Percentiles rank a stretch among this genome's conserved stretches.
Conservation (phyloP, 768 basidiomycete species). For the Rhodosporidiobolus odoratus region DNA sequence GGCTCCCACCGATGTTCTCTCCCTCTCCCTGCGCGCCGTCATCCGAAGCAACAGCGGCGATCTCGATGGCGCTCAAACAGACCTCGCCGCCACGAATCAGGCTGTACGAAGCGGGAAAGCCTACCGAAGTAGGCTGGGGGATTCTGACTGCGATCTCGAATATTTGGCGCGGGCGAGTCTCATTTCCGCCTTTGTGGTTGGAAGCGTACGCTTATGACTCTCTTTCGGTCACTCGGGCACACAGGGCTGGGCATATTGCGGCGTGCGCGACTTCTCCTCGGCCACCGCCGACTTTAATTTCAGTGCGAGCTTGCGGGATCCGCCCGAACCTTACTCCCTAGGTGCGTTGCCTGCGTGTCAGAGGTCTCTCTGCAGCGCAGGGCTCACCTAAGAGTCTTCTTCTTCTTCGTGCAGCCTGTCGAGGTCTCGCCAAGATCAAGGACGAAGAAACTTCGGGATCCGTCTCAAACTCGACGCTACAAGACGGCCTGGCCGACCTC, state of each 20-base stretch:
- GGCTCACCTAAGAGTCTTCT: not conserved
- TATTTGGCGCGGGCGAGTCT: constrained; percentile 11
- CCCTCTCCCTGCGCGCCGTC: constrained; percentile 20
- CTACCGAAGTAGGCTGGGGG: constrained; percentile 27
- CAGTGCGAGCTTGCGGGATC: not conserved
- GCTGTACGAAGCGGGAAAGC: constrained; percentile 13
- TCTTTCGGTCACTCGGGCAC: too few species aligned
- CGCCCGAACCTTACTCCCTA: constrained; percentile 27
- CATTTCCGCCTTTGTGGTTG: not conserved
- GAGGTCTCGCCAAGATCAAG: constrained; percentile 23
- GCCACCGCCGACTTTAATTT: constrained; percentile 27
- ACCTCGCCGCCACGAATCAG: constrained; percentile 21
- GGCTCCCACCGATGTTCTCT: constrained; percentile 25
- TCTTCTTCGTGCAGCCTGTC: constrained; percentile 23
- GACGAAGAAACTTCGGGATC: not conserved
- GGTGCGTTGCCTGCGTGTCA: not conserved
- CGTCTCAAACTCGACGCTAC: not conserved
- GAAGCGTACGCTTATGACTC: not conserved
- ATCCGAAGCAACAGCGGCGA: constrained; percentile 11
- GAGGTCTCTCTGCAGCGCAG: rapidly evolving
- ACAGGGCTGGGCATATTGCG: constrained; percentile 20
- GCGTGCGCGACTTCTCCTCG: constrained; percentile 17
- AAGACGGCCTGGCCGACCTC: not conserved
- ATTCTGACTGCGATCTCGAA: constrained; percentile 31
- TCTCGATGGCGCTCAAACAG: constrained; percentile 6